Percentiles rank a stretch among this genome's conserved stretches.
Conservation (phyloP, 495 filamentous ascomycete genomes). For the Hapsidospora chrysogenum region DNA sequence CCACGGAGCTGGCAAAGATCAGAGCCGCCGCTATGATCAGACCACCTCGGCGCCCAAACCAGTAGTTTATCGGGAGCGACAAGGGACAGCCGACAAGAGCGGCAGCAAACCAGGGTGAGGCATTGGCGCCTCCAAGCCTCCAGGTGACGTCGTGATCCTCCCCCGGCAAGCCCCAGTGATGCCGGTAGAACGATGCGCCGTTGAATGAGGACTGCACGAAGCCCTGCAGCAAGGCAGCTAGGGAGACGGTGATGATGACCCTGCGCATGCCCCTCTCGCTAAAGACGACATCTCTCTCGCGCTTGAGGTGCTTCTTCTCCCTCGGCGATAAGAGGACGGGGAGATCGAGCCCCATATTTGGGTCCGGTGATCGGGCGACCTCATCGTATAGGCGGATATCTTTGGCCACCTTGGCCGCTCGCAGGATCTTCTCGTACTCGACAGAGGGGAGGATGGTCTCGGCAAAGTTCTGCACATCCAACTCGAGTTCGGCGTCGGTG, state of each 20-base stretch:
- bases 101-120: slow-evolving; percentile 12
- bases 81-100: slow-evolving; percentile 13
- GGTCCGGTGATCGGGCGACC: slow-evolving; percentile 5
- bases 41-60: slow-evolving; percentile 12
- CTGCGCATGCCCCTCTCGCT: slow-evolving; percentile 10
- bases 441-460: slow-evolving; percentile 5
- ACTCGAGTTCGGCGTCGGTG: slow-evolving; percentile 10
- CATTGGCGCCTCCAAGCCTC: slow-evolving; percentile 4
- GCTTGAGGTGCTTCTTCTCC: slow-evolving; percentile 7
- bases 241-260: slow-evolving; percentile 14
- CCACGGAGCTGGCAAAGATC: slow-evolving; percentile 13
- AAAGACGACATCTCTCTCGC: slow-evolving; percentile 11
- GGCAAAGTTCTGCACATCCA: slow-evolving; percentile 9
- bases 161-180: slow-evolving; percentile 1
- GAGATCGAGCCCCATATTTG: background rate
- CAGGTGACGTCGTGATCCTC: background rate
- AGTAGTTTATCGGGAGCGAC: slow-evolving; percentile 13
- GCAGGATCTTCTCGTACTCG: slow-evolving; percentile 5
- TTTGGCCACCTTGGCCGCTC: slow-evolving; percentile 12
- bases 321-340: background rate
- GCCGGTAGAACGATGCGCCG: slow-evolving; percentile 1
- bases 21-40: slow-evolving; percentile 11
- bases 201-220: slow-evolving; percentile 5
- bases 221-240: slow-evolving; percentile 13
- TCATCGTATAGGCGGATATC: slow-evolving; percentile 11